Evolutionary conservation across 768 basidiomycete genomes (phyloP).

Genomic region (Epithele typhae): DNA sequence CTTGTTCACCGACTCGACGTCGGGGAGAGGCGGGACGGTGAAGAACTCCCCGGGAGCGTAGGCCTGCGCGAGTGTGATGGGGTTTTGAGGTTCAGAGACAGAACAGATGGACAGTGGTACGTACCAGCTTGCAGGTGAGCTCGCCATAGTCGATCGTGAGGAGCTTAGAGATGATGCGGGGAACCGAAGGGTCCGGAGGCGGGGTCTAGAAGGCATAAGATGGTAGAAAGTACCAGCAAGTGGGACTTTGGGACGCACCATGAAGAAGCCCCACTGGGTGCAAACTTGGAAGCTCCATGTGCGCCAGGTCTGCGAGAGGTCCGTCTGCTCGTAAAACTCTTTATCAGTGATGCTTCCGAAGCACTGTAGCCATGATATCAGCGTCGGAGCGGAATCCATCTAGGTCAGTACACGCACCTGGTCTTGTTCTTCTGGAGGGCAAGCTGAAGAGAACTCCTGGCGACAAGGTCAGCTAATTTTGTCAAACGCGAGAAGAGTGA

Average conservation of each 20-base stretch:
- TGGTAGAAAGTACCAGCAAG: not conserved
- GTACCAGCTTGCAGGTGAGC: constrained; percentile 61
- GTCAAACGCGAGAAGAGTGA: too few species aligned
- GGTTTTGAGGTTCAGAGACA: not conserved
- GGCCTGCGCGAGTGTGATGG: constrained; percentile 43
- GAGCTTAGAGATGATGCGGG: constrained; percentile 73
- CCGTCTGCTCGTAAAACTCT: constrained; percentile 50
- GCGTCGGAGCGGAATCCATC: not conserved
- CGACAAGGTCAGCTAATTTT: not conserved
- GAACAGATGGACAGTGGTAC: not conserved
- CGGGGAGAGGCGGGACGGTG: constrained; percentile 65
- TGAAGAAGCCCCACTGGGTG: constrained; percentile 64
- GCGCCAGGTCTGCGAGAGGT: constrained; percentile 75
- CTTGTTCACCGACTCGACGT: constrained; percentile 74
- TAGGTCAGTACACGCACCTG: constrained; percentile 34
- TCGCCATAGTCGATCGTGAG: constrained; percentile 63
- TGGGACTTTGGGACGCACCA: constrained; percentile 8
- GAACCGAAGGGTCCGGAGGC: constrained; percentile 61
- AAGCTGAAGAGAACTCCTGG: constrained; percentile 6
- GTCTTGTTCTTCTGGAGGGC: constrained; percentile 41
- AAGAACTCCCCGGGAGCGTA: constrained; percentile 76
- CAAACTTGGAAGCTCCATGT: constrained; percentile 90
- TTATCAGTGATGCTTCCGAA: constrained; percentile 79
- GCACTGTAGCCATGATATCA: constrained; percentile 46
- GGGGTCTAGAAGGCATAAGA: constrained; percentile 46